phyloP scores from a whole-genome alignment of 768 basidiomycete species.

The Bullera alba region DNA sequence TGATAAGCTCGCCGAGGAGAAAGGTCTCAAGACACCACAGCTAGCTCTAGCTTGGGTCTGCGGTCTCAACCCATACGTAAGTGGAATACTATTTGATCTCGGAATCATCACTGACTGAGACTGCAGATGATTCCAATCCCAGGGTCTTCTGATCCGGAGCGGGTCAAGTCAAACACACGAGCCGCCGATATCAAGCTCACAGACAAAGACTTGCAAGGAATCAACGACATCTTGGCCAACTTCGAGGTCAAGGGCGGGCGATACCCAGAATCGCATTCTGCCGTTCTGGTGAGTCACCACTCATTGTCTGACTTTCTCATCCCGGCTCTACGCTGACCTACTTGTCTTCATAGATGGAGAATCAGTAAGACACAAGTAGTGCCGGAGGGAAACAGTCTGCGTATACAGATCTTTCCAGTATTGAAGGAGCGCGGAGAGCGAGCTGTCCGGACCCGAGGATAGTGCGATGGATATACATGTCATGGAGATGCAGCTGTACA shows the following conservation, averaged over 20 bases:
- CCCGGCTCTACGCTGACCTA: too few species aligned
- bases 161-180: constrained; percentile 52
- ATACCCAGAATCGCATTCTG: too few species aligned
- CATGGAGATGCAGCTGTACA: too few species aligned
- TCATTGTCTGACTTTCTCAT: too few species aligned
- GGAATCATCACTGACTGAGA: neutral
- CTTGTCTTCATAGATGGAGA: too few species aligned
- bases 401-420: too few species aligned
- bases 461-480: too few species aligned
- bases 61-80: constrained; percentile 14
- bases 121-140: constrained; percentile 52
- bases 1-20: constrained; percentile 48
- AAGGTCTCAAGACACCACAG: constrained; percentile 48
- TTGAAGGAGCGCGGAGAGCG: too few species aligned
- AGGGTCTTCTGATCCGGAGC: constrained; percentile 49
- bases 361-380: too few species aligned
- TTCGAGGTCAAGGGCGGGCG: constrained; percentile 25
- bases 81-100: neutral
- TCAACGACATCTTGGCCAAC: constrained; percentile 45
- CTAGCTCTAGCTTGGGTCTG: constrained; percentile 49
- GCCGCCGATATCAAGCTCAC: constrained; percentile 50
- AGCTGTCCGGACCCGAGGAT: too few species aligned
- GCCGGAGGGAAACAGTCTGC: too few species aligned
- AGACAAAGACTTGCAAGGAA: constrained; percentile 48
- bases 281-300: too few species aligned